Evolutionary conservation across 2,329 filamentous ascomycete genomes (phyloP), one percentile per base, ranked within the genome.

Genomic region (Alternaria angustiovoidea): DNA sequence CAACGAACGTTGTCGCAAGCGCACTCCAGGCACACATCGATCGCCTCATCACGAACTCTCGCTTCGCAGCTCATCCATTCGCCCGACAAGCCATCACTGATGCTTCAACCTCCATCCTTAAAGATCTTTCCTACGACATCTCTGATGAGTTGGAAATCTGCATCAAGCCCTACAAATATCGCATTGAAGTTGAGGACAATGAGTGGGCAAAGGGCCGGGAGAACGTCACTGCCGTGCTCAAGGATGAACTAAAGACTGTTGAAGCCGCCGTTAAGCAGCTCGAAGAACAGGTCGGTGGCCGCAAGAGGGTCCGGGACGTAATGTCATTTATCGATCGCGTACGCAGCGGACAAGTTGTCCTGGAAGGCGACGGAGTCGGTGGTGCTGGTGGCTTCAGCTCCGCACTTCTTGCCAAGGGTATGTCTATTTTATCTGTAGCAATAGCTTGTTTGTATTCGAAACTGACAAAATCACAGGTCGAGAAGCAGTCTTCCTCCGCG

Each of bases 111-210:
- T 91, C 88, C 26, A 98, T 99, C 54, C 82, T 99, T 12, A 95
- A 95, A 66, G 95, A 99, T 72, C 86, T 94, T 14, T 97, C 96
- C 65, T 98, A 97, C 81, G 95, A 94, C 79, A 99, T 96, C 1
- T 95, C 92, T 64, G 96, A 99, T 73, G 95, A 98, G 80, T 92
- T 99, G 1, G 95, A 99, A 79, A 98, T 98, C 75, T 99, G 94
- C 76, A 96, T 99, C 80, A 99, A 99, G 79, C 95, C 96, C 0
- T 99, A 94, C 83, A 99, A 99, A 77, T 98, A 94, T 69, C 93
- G 97, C 64, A 96, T 99, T 59, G 95, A 99, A 70, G 89, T 99
- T 44, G 93, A 97, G 73, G 91, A 94, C 39, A 85, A 88, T 7
- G 96, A 99, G 77, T 99, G 95, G 95, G 79, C 84, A 4, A 88